These are phyloP conservation scores for Pistacia integerrima DNA, from an alignment of 345 rosid genomes.

Conservation along the genomic window DNA sequence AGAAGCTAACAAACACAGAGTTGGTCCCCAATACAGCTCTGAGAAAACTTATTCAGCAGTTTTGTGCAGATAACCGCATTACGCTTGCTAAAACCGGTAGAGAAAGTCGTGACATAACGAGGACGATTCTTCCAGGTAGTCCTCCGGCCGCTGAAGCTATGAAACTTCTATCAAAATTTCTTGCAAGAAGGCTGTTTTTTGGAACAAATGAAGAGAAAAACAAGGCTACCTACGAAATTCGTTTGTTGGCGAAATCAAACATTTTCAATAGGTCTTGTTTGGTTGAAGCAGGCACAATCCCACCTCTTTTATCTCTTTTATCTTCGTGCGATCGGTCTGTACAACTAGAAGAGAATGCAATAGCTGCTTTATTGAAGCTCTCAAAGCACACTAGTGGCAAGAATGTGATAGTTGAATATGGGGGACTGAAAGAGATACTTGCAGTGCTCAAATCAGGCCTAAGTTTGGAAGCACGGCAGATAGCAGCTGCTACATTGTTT, in stretches of 20 bases:
- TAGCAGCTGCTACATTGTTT: slow-evolving; percentile 68
- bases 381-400: slow-evolving; percentile 62
- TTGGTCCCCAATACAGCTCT: slow-evolving; percentile 61
- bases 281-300: slow-evolving; percentile 59
- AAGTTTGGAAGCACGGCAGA: slow-evolving; percentile 60
- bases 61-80: slow-evolving; percentile 51
- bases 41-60: slow-evolving; percentile 57
- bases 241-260: slow-evolving; percentile 62
- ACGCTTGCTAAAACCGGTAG: slow-evolving; percentile 37
- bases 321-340: slow-evolving; percentile 26
- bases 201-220: slow-evolving; percentile 53
- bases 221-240: slow-evolving; percentile 67
- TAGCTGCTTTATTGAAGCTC: slow-evolving; percentile 71
- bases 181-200: slow-evolving; percentile 57
- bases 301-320: slow-evolving; percentile 53
- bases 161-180: slow-evolving; percentile 47
- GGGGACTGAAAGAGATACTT: slow-evolving; percentile 53
- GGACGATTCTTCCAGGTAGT: slow-evolving; percentile 56
- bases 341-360: slow-evolving; percentile 52
- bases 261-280: slow-evolving; percentile 62
- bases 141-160: slow-evolving; percentile 50
- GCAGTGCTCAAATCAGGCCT: slow-evolving; percentile 55
- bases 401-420: slow-evolving; percentile 49
- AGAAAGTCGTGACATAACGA: slow-evolving; percentile 39
- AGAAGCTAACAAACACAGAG: slow-evolving; percentile 50